phyloP scores from a whole-genome alignment of 306 rosid genomes.

The Sicyos baderoa region DNA sequence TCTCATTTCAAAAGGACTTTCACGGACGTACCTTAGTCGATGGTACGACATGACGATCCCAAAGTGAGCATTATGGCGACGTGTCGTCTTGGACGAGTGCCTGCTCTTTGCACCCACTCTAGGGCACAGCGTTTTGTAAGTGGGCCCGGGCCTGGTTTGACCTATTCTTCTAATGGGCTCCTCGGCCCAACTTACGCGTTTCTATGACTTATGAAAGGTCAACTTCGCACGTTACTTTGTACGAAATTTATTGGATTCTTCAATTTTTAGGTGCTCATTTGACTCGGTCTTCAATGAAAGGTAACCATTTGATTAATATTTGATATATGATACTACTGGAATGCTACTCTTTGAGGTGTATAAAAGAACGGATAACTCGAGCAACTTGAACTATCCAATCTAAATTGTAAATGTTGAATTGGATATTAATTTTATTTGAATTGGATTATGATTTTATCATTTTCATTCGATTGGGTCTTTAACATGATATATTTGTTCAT shows the following conservation, averaged over 20 bases:
- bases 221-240: not conserved
- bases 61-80: not conserved
- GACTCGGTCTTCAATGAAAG: not conserved
- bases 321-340: too few relatives aligned
- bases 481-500: too few relatives aligned
- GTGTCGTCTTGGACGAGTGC: conserved; percentile 6
- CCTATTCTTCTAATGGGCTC: not conserved
- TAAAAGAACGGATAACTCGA: too few relatives aligned
- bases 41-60: not conserved
- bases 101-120: conserved; percentile 11
- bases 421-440: too few relatives aligned
- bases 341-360: too few relatives aligned
- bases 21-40: conserved; percentile 10
- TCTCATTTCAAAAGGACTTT: conserved; percentile 3
- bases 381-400: too few relatives aligned
- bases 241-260: not conserved
- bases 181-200: conserved; percentile 12
- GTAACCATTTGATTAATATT: too few relatives aligned
- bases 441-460: too few relatives aligned
- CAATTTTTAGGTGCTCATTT: not conserved
- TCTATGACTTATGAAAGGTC: not conserved
- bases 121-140: not conserved
- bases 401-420: too few relatives aligned
- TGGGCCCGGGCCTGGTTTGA: not conserved
- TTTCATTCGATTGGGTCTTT: too few relatives aligned